Percentiles rank a stretch among this genome's conserved stretches.
phyloP scores from a whole-genome alignment of 2,329 filamentous ascomycete species.

The Pseudopyrenochaeta lycopersici region DNA sequence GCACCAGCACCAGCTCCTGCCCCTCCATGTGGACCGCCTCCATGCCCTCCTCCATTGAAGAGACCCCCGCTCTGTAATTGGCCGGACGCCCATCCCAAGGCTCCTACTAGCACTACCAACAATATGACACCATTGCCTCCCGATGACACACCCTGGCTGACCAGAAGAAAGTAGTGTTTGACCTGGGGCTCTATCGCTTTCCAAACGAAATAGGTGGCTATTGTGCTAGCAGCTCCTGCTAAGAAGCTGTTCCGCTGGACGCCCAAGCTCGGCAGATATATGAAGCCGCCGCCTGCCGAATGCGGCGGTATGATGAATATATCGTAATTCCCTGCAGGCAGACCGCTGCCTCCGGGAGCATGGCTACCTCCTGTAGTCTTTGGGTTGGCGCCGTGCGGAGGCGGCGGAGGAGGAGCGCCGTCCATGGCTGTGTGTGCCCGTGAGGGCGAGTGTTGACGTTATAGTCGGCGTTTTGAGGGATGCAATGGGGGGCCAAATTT shows the following conservation, averaged over 20 bases:
- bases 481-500: not conserved
- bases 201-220: constrained; percentile 77
- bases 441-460: constrained; percentile 30
- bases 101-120: constrained; percentile 75
- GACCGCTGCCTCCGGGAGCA: constrained; percentile 54
- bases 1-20: constrained; percentile 45
- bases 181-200: constrained; percentile 77
- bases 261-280: constrained; percentile 90
- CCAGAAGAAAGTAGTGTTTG: constrained; percentile 75
- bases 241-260: constrained; percentile 91
- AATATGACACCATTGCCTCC: constrained; percentile 78
- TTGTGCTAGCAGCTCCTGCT: constrained; percentile 81
- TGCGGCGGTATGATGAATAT: constrained; percentile 97
- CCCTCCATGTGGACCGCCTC: constrained; percentile 40
- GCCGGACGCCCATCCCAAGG: constrained; percentile 81
- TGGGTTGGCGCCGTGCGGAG: constrained; percentile 83
- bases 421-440: constrained; percentile 45
- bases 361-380: constrained; percentile 59
- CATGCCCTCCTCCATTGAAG: constrained; percentile 35
- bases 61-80: constrained; percentile 66
- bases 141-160: constrained; percentile 63
- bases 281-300: constrained; percentile 85
- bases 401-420: constrained; percentile 76
- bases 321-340: constrained; percentile 92
- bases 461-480: constrained; percentile 18